These are phyloP conservation scores for Pontederia crassipes DNA, from an alignment of 176 grass and related monocot genomes.

Conservation along the genomic window DNA sequence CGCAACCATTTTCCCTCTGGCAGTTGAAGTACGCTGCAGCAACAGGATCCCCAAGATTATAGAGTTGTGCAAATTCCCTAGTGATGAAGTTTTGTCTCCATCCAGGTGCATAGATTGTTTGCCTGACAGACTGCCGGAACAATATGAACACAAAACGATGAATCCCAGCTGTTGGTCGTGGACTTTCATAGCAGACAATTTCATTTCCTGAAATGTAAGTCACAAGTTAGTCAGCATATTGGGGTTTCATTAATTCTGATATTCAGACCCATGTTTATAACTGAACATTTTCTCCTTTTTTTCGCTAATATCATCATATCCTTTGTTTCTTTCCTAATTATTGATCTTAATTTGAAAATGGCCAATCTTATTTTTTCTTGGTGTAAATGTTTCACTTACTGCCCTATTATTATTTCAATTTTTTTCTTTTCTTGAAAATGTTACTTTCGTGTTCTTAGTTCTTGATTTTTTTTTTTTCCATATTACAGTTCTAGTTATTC, in stretches of 20 bases:
- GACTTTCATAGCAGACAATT: slow-evolving; percentile 82
- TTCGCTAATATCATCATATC: not conserved
- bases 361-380: no score
- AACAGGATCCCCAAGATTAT: slow-evolving; percentile 66
- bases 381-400: no score
- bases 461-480: no score
- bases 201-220: slow-evolving; percentile 59
- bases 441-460: no score
- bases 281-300: no score
- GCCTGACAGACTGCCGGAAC: slow-evolving; percentile 64
- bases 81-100: slow-evolving; percentile 97
- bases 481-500: no score
- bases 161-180: slow-evolving; percentile 84
- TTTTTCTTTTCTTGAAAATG: no score
- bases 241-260: no score
- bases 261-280: no score
- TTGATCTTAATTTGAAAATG: not conserved
- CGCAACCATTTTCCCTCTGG: slow-evolving; percentile 91
- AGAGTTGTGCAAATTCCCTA: slow-evolving; percentile 70
- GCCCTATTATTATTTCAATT: no score
- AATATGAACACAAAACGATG: slow-evolving; percentile 77
- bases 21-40: slow-evolving; percentile 83
- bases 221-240: not conserved
- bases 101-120: slow-evolving; percentile 77
- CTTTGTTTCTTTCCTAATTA: not conserved